Percentiles rank a stretch among this genome's conserved stretches.
Conservation (phyloP, 2,329 filamentous ascomycete species). For the Lojkania enalia region DNA sequence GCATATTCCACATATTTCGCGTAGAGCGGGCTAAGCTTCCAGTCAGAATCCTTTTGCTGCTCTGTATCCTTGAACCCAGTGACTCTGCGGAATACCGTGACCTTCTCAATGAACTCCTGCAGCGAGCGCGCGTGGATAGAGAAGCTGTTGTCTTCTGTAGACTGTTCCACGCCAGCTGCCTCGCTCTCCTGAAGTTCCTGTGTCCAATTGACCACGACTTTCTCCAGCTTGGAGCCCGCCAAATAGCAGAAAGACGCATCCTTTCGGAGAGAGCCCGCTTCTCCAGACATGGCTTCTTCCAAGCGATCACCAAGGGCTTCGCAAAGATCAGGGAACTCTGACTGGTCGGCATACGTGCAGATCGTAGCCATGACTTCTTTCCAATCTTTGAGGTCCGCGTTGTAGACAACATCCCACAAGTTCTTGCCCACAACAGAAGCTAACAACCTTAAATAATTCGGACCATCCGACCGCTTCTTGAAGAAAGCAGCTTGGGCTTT, state of each 20-base stretch:
- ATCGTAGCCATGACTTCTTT: slow-evolving; percentile 95
- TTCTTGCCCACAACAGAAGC: slow-evolving; percentile 95
- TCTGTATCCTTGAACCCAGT: slow-evolving; percentile 88
- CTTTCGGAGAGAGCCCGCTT: slow-evolving; percentile 63
- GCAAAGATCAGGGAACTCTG: slow-evolving; percentile 91
- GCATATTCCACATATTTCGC: slow-evolving; percentile 97
- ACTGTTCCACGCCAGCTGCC: slow-evolving; percentile 70
- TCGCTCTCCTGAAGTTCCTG: slow-evolving; percentile 85
- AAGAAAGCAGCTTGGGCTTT: slow-evolving; percentile 93
- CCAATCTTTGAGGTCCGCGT: slow-evolving; percentile 90
- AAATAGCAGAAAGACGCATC: slow-evolving; percentile 97
- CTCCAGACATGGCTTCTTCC: slow-evolving; percentile 64
- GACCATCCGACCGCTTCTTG: slow-evolving; percentile 75
- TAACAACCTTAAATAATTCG: slow-evolving; percentile 89
- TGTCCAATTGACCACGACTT: slow-evolving; percentile 94
- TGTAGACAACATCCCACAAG: slow-evolving; percentile 96
- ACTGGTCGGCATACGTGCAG: slow-evolving; percentile 90
- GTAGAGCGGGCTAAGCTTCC: slow-evolving; percentile 88
- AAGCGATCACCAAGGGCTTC: slow-evolving; percentile 93
- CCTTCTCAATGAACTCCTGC: slow-evolving; percentile 96
- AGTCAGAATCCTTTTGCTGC: slow-evolving; percentile 70
- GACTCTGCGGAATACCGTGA: slow-evolving; percentile 92
- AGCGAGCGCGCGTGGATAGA: slow-evolving; percentile 87
- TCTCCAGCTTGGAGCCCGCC: slow-evolving; percentile 93
- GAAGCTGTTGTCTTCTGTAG: slow-evolving; percentile 76